These are phyloP conservation scores for Candida verbasci DNA, from an alignment of 805 yeast species.

Conservation along the genomic window DNA sequence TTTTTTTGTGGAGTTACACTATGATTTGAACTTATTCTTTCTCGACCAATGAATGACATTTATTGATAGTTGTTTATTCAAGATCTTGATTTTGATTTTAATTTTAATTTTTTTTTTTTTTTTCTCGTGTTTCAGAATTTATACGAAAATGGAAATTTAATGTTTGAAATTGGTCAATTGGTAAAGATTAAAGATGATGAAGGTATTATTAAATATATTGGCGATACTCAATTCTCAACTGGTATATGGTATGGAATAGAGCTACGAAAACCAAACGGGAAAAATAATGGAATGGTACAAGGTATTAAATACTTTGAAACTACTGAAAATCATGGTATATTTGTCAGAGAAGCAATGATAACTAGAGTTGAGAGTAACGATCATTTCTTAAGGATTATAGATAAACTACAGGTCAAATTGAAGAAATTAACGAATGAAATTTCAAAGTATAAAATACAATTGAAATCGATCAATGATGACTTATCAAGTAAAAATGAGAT, in stretches of 20 bases:
- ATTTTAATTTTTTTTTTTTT: neutral
- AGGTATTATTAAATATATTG: slow-evolving; percentile 49
- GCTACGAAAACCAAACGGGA: slow-evolving; percentile 36
- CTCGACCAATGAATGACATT: slow-evolving; percentile 1
- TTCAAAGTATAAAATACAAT: slow-evolving; percentile 14
- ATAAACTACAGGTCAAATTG: slow-evolving; percentile 44
- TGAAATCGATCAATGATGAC: slow-evolving; percentile 13
- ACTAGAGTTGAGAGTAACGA: neutral
- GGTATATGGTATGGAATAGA: slow-evolving; percentile 55
- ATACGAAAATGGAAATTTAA: neutral
- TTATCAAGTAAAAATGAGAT: slow-evolving; percentile 6
- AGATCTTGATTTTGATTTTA: neutral
- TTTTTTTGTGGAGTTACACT: neutral
- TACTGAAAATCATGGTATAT: slow-evolving; percentile 16
- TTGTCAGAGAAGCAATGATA: slow-evolving; percentile 5
- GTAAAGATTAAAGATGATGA: slow-evolving; percentile 34
- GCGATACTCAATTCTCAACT: slow-evolving; percentile 52
- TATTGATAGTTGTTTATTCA: neutral
- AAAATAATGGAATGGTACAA: slow-evolving; percentile 46
- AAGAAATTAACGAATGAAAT: slow-evolving; percentile 26
- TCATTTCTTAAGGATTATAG: slow-evolving; percentile 14
- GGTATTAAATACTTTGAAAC: slow-evolving; percentile 42
- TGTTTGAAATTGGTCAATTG: slow-evolving; percentile 19
- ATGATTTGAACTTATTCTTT: slow-evolving; percentile 1
- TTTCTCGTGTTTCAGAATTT: neutral